Conservation (phyloP, 192 early-diverging fungal species). For the Geranomyces variabilis region DNA sequence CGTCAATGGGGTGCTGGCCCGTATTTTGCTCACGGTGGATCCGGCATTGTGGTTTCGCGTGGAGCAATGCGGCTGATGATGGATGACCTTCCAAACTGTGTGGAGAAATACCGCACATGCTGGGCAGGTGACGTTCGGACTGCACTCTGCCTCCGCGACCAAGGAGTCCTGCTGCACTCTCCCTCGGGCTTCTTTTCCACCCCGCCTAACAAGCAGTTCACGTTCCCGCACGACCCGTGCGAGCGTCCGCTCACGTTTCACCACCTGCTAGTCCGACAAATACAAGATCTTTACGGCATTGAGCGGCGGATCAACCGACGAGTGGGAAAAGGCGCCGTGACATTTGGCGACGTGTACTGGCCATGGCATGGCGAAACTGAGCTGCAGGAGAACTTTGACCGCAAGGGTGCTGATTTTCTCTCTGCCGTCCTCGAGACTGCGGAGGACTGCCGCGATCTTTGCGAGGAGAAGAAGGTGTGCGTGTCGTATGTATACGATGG, state of each 20-base stretch:
- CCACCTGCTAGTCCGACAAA: constrained; percentile 46
- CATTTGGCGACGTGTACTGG: constrained; percentile 25
- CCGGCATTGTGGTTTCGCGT: constrained; percentile 56
- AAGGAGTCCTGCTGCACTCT: constrained; percentile 41
- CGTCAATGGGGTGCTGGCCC: constrained; percentile 46
- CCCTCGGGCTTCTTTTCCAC: constrained; percentile 25
- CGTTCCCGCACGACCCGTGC: constrained; percentile 51
- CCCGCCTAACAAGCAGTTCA: constrained; percentile 39
- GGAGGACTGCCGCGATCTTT: constrained; percentile 22
- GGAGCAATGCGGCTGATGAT: constrained; percentile 50
- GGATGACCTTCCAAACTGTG: constrained; percentile 41
- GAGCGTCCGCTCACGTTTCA: constrained; percentile 54
- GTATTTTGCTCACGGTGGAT: constrained; percentile 62
- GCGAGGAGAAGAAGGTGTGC: constrained; percentile 16
- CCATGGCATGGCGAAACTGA: constrained; percentile 6
- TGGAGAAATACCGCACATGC: constrained; percentile 51
- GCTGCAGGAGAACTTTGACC: constrained; percentile 11
- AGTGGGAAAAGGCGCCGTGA: constrained; percentile 12
- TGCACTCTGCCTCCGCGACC: constrained; percentile 59
- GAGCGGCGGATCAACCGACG: constrained; percentile 6
- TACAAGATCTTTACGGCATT: constrained; percentile 45
- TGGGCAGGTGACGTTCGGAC: constrained; percentile 65
- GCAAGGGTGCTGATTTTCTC: constrained; percentile 16
- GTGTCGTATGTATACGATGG: constrained; percentile 25
- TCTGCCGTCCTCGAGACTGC: not conserved